Conservation (phyloP, 1,284 basidiomycete genomes). For the Acaromyces ingoldii region DNA sequence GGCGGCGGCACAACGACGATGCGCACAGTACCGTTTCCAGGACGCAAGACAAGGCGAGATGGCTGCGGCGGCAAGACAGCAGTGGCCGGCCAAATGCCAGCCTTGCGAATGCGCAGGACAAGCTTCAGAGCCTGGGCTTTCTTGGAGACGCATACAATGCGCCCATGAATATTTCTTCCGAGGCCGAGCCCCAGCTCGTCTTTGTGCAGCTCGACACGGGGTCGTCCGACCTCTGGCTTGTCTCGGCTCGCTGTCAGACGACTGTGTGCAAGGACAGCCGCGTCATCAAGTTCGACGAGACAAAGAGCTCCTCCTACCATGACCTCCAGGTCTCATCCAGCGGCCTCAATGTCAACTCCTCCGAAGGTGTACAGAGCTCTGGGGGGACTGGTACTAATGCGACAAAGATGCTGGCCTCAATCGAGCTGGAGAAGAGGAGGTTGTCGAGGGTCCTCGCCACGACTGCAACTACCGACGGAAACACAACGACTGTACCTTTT, state of each 20-base stretch:
- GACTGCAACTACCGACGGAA: background rate
- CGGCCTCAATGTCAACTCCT: conserved; percentile 1
- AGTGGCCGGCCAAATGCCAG: background rate
- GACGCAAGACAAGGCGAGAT: background rate
- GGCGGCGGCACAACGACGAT: background rate
- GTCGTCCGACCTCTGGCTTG: conserved; percentile 28
- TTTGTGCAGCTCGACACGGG: conserved; percentile 34
- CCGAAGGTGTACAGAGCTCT: background rate
- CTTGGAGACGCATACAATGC: conserved; percentile 20
- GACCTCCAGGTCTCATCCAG: conserved; percentile 1
- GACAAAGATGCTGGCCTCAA: background rate
- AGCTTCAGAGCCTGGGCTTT: conserved; percentile 15
- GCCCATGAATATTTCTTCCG: conserved; percentile 21
- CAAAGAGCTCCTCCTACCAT: conserved; percentile 10
- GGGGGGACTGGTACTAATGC: background rate
- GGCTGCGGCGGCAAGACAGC: background rate
- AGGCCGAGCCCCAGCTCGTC: conserved; percentile 14
- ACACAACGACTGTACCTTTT: conserved; percentile 14
- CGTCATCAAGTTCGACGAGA: conserved; percentile 17
- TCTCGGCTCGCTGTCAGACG: conserved; percentile 16
- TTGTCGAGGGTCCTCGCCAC: background rate
- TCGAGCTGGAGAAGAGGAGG: background rate
- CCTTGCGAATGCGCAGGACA: conserved; percentile 13
- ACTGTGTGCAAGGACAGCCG: conserved; percentile 4
- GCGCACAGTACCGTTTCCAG: background rate